A percentile compares a stretch with the other conserved stretches of the same genome.
phyloP scores from a whole-genome alignment of 441 rosid species.

The Flueggea neowawraea region DNA sequence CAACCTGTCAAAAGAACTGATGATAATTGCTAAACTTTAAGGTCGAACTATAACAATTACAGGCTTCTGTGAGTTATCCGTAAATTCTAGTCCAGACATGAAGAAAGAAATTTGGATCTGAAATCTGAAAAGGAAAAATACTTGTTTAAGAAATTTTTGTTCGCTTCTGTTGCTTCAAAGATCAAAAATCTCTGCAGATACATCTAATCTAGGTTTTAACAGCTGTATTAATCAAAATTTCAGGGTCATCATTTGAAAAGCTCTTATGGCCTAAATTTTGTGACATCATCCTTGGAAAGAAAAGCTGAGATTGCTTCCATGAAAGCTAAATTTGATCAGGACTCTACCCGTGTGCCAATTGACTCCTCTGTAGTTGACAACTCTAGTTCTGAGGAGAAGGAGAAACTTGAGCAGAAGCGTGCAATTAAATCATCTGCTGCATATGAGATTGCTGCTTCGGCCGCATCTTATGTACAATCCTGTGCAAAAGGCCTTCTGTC shows the following conservation, averaged over 20 bases:
- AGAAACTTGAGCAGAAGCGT: conserved; percentile 24
- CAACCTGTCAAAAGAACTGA: too few relatives aligned
- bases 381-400: conserved; percentile 6
- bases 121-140: too few relatives aligned
- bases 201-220: not conserved
- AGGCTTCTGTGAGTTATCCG: not conserved
- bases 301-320: conserved; percentile 61
- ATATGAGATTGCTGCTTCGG: conserved; percentile 89
- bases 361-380: conserved; percentile 4
- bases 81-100: not conserved
- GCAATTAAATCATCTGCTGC: conserved; percentile 47
- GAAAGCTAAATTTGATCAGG: conserved; percentile 53
- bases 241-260: conserved; percentile 56
- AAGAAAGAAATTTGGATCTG: too few relatives aligned
- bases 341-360: conserved; percentile 35
- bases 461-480: conserved; percentile 72
- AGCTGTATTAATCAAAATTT: conserved; percentile 12
- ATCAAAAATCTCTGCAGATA: not conserved
- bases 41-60: too few relatives aligned
- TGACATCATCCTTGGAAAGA: conserved; percentile 80
- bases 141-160: not conserved
- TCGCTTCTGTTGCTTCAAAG: too few relatives aligned
- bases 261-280: conserved; percentile 49
- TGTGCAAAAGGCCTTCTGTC: conserved; percentile 38
- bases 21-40: too few relatives aligned